Evolutionary conservation across 352 stramenopile genomes (phyloP).

Genomic region (Globisporangium ultimum): DNA sequence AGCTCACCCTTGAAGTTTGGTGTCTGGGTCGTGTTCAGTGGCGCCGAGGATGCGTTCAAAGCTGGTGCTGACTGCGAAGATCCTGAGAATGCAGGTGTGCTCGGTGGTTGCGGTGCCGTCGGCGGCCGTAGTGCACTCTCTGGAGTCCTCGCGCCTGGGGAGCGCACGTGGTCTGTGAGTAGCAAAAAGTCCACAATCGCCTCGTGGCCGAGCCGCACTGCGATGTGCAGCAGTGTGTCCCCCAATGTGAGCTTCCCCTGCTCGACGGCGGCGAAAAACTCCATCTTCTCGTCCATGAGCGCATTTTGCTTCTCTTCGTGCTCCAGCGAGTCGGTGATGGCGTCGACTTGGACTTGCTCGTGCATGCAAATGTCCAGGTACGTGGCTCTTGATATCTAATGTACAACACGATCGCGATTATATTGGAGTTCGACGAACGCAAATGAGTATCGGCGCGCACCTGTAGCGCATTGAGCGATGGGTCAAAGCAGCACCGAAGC

Average conservation of each 20-base stretch:
- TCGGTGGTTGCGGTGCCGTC: constrained; percentile 1
- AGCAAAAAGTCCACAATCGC: constrained; percentile 62
- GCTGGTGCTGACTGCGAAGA: not conserved
- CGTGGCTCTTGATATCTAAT: constrained; percentile 62
- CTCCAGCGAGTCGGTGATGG: constrained; percentile 57
- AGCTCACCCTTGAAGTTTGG: constrained; percentile 68
- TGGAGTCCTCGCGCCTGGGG: not conserved
- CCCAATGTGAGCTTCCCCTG: constrained; percentile 51
- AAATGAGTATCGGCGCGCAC: constrained; percentile 9
- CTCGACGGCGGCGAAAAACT: constrained; percentile 68
- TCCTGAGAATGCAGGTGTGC: not conserved
- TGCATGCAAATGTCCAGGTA: constrained; percentile 76
- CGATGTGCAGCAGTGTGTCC: constrained; percentile 72
- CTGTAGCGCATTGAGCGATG: constrained; percentile 49
- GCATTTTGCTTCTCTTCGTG: constrained; percentile 38
- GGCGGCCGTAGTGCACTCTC: not conserved
- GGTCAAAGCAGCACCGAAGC: constrained; percentile 37
- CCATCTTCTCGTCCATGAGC: constrained; percentile 74
- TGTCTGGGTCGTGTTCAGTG: constrained; percentile 39
- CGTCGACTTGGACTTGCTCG: constrained; percentile 49
- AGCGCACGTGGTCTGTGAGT: constrained; percentile 38
- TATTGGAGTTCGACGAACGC: not conserved
- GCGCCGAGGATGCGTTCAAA: not conserved
- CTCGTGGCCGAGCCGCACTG: constrained; percentile 48
- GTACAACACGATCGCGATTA: not conserved